Evolutionary conservation across 805 yeast genomes (phyloP), one percentile per base, ranked within the genome.

Genomic region (Zygosaccharomyces siamensis): DNA sequence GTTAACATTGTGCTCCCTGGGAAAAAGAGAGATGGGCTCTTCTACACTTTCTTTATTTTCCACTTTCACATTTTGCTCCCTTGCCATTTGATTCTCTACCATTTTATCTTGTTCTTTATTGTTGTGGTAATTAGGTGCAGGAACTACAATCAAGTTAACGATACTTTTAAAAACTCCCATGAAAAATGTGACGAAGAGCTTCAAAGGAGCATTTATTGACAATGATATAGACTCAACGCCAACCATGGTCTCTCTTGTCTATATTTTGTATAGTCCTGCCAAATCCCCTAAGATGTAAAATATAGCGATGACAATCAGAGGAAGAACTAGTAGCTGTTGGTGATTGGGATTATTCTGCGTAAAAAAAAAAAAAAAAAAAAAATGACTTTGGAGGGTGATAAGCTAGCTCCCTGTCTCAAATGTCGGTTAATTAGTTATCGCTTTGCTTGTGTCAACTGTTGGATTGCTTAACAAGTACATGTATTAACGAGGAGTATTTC

Each of bases 1-100:
- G 43, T 53, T 63, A 46, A 56, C 59, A 57, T 52, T 59, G 51
- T 51, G 61, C 52, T 36, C 51, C 47, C 45, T 53, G 4, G 68
- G 67, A 31, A 60, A 64, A 6, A 62, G 38, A 27, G 38, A 39
- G 20, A 37, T 14, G 8, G 24, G n/a, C 10, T 30, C 38, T 8
- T 45, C 37, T 28, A 11, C 43, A 16, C 37, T 43, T 31, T 35
- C 45, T 18, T 42, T 40, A 21, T n/a, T 44, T 10, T 40, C 43
- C 7, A 23, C 27, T 23, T 28, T 43, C 21, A 36, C 43, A 10
- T n/a, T 20, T 14, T 39, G n/a, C 21, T 39, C 33, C 21, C 4
- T 30, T 10, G 27, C 26, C 16, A n/a, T 24, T 21, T 30, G 18
- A n/a, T 38, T 24, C 31, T 47, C 35, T 35, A 18, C 5, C 30